Conservation (phyloP, 2,329 filamentous ascomycete genomes). For the Podosphaera xanthii region DNA sequence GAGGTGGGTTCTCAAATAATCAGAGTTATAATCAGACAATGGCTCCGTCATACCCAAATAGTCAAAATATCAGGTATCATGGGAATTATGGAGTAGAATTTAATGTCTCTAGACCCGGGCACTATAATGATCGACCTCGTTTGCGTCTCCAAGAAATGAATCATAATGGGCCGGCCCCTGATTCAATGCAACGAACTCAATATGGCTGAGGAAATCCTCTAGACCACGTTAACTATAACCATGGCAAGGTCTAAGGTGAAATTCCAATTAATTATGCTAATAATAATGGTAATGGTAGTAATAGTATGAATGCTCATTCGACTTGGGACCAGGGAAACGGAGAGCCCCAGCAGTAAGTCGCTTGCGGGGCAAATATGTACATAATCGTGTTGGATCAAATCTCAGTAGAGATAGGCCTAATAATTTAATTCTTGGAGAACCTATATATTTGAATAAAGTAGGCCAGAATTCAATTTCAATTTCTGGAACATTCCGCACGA, state of each 20-base stretch:
- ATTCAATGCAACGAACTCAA: not conserved
- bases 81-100: not conserved
- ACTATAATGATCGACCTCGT: not conserved
- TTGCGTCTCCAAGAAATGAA: not conserved
- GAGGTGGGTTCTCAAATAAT: not conserved
- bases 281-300: not conserved
- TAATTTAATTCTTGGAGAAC: not conserved
- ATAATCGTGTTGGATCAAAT: not conserved
- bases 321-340: not conserved
- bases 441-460: not conserved
- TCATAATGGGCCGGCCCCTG: not conserved
- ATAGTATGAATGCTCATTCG: not conserved
- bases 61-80: not conserved
- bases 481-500: not conserved
- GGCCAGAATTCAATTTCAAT: not conserved
- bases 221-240: not conserved
- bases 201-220: not conserved
- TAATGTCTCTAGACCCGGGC: not conserved
- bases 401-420: not conserved
- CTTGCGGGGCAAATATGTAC: not conserved
- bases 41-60: not conserved
- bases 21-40: not conserved
- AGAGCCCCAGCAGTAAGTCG: not conserved
- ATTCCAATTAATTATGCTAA: not conserved
- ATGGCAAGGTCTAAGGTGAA: not conserved